Evolutionary conservation across 2,329 filamentous ascomycete genomes (phyloP), one percentile per base, ranked within the genome.

Genomic region (Diaporthe ilicicola): DNA sequence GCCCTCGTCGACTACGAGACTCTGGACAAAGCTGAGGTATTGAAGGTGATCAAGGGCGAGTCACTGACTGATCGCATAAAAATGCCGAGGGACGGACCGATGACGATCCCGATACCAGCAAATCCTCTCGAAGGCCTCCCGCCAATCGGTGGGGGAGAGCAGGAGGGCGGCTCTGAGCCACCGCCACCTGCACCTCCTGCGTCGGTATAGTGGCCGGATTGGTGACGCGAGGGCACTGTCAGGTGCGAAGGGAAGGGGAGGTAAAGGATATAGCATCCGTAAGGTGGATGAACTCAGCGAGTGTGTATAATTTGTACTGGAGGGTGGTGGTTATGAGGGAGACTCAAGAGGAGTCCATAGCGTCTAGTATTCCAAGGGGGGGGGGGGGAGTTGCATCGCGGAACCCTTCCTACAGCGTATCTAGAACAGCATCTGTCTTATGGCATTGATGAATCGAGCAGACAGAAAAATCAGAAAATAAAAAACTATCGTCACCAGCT

Each of bases 1-100:
- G 96, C 95, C 7, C 87, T 99, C 12, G 90, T 99, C 42, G 92
- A 98, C 81, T 98, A 98, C 81, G 96, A 99, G 85, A 98, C 94
- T 0, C 84, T 99, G 65, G 92, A 93, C 80, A 93, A 92, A 81
- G 91, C 92, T 3, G 96, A 99, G 81, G 97, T 98, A 74, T 91
- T 95, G 81, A 94, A 93, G 84, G 93, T 98, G 7, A 91, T 99
- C 74, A 90, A 89, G 66, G 96, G 96, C 44, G 94, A 98, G 83
- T 92, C 93, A 78, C 84, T 99, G 46, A 86, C 91, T 1, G 88
- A 89, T 55, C 93, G 93, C 72, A 82, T 93, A 64, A 88, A 86
- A 72, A 84, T 89, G 72, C 86, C 89, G 24, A 81, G 85, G 67
- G 48, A 67, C 32, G 83, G 87, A 24, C 90, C 89, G 2, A 90